A percentile compares a stretch with the other conserved stretches of the same genome.
phyloP scores from a whole-genome alignment of 257 asterid genomes.

The Fraxinus cuspidata region DNA sequence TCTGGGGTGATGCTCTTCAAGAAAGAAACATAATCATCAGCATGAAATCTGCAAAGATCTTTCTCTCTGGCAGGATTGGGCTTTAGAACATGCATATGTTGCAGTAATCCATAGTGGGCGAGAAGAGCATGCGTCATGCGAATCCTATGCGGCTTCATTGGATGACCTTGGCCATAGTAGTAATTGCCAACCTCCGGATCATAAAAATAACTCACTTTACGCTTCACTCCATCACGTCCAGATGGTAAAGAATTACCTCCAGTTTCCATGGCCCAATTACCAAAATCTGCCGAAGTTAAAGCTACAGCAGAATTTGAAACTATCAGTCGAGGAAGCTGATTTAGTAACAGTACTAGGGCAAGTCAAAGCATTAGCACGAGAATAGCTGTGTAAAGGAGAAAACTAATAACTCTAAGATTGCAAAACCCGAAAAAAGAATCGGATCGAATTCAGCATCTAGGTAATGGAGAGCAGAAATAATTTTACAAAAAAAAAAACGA shows the following conservation, averaged over 20 bases:
- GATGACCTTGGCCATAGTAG: constrained; percentile 67
- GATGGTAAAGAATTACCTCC: constrained; percentile 58
- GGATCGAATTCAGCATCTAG: neutral
- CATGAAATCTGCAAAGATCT: constrained; percentile 62
- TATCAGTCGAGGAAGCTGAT: constrained; percentile 11
- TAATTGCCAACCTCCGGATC: constrained; percentile 68
- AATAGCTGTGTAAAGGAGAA: neutral
- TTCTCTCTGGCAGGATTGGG: constrained; percentile 65
- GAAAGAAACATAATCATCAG: constrained; percentile 56
- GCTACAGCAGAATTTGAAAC: constrained; percentile 6
- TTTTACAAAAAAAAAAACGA: neutral
- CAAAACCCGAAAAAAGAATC: neutral
- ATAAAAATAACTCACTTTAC: constrained; percentile 62
- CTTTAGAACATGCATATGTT: constrained; percentile 64
- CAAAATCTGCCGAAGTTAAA: no score
- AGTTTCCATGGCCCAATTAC: constrained; percentile 35
- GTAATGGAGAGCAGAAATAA: neutral
- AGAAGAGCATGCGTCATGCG: constrained; percentile 68
- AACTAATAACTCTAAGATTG: neutral
- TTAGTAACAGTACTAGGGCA: constrained; percentile 17
- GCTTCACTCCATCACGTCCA: constrained; percentile 64
- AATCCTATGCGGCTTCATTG: constrained; percentile 68
- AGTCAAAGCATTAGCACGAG: neutral
- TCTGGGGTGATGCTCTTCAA: constrained; percentile 62
- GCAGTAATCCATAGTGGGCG: constrained; percentile 63